Base-by-base conservation (phyloP, 139 green algal species). In the Coelastrella sp. region DNA sequence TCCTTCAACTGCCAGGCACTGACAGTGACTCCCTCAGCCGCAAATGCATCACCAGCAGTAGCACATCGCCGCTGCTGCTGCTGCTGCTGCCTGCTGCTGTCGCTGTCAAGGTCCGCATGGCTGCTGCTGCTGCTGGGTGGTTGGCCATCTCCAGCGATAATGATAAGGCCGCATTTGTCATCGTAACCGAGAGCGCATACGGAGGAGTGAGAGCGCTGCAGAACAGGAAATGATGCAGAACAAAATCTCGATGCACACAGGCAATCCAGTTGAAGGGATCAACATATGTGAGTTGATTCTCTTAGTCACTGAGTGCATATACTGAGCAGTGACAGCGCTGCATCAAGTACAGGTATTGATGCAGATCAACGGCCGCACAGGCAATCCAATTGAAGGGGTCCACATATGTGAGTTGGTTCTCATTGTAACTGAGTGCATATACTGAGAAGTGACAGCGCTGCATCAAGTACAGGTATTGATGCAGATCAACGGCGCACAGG, bases 171-270 rank as follows among this genome's bases (percentile, higher is more conserved):
- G 80, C 66, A 59, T 23, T 88, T 80, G 16, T 88, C 83, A 68
- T 80, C 68, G 54, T 73, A 88, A 3, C 66, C 83, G n/a, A 88
- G 13, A 5, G 83, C 68, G 20, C 66, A 57, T 6, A 88, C 83
- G 13, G 83, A 80, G 17, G n/a, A 32, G 57, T 88, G 83, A 68
- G 22, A 88, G 7, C 83, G 61, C 83, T 88, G 83, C 54, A 88
- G 23, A 60, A 87, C 8, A 59, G 8, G 11, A 60, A 59, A 14
- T 47, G 0, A 19, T 0, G 14, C 4, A 81, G 11, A 81, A 0
- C 17, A 73, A 73, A 0, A 73, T 5, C 5, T 11, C 8, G 54
- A 83, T 2, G 71, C 19, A 16, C 71, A 77, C 61, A 71, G 32
- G 32, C 32, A 1, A 1, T 47, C 32, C 32, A 47, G 32, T 47